phyloP scores from a whole-genome alignment of 805 yeast species.

The Middelhovenomyces tepae region DNA sequence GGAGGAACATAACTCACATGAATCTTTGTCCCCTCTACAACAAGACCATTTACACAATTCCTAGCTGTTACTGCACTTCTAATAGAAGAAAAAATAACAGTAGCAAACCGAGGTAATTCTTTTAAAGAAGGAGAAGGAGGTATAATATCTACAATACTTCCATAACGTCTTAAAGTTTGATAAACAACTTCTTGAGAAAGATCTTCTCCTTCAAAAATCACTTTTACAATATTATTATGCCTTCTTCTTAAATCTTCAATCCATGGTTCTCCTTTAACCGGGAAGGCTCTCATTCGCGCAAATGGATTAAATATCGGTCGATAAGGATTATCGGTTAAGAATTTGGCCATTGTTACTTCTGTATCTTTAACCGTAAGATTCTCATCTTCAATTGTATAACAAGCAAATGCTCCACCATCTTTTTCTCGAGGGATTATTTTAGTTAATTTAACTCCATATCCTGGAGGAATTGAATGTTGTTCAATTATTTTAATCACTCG shows the following conservation, averaged over 20 bases:
- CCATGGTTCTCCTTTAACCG: slow-evolving; percentile 93
- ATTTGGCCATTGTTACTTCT: slow-evolving; percentile 41
- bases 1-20: slow-evolving; percentile 67
- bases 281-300: slow-evolving; percentile 47
- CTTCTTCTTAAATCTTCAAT: slow-evolving; percentile 81
- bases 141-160: slow-evolving; percentile 64
- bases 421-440: slow-evolving; percentile 62
- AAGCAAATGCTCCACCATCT: slow-evolving; percentile 93
- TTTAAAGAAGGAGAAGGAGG: slow-evolving; percentile 42
- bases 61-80: slow-evolving; percentile 78
- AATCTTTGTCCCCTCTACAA: slow-evolving; percentile 42
- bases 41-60: slow-evolving; percentile 80
- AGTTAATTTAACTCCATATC: slow-evolving; percentile 34
- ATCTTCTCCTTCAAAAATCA: slow-evolving; percentile 68
- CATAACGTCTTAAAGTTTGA: slow-evolving; percentile 77
- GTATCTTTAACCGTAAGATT: slow-evolving; percentile 40
- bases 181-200: slow-evolving; percentile 76
- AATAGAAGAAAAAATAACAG: slow-evolving; percentile 44
- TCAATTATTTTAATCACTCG: slow-evolving; percentile 12
- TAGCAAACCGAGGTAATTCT: slow-evolving; percentile 42
- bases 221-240: slow-evolving; percentile 55
- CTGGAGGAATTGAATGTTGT: slow-evolving; percentile 19
- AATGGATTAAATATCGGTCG: slow-evolving; percentile 33
- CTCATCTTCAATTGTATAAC: slow-evolving; percentile 51
- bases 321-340: slow-evolving; percentile 18